Conservation (phyloP, 1,284 basidiomycete genomes). For the Tranzscheliella williamsii region DNA sequence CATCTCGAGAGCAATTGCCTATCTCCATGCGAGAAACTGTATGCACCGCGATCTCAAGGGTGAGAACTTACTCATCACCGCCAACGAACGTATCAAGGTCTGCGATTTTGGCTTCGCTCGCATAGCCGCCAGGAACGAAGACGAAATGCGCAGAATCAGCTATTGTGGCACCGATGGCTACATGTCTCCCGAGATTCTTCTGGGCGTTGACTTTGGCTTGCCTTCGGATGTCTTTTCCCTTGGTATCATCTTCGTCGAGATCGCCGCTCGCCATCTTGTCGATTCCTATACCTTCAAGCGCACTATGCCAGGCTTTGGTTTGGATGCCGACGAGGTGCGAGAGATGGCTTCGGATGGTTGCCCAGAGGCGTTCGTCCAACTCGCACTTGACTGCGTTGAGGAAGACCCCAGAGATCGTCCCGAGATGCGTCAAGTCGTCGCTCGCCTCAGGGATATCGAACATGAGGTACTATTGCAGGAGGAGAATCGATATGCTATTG, state of each 20-base stretch:
- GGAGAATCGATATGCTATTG: constrained; percentile 67
- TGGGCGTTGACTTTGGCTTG: constrained; percentile 86
- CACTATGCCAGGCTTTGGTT: constrained; percentile 66
- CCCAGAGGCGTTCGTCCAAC: constrained; percentile 75
- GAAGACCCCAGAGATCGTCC: constrained; percentile 75
- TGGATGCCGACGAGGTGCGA: constrained; percentile 77
- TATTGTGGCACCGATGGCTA: constrained; percentile 87
- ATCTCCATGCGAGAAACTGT: constrained; percentile 84
- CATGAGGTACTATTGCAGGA: constrained; percentile 65
- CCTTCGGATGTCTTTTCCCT: constrained; percentile 92
- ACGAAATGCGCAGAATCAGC: constrained; percentile 86
- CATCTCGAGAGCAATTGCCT: constrained; percentile 89
- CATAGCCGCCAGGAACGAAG: constrained; percentile 85
- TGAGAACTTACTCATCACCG: constrained; percentile 91
- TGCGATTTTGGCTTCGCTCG: constrained; percentile 92
- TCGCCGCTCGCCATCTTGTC: constrained; percentile 79
- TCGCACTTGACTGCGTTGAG: constrained; percentile 77
- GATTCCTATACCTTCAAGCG: constrained; percentile 65
- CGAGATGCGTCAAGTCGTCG: constrained; percentile 75
- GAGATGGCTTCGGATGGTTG: constrained; percentile 74
- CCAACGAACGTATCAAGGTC: constrained; percentile 90
- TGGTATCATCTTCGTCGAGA: constrained; percentile 92
- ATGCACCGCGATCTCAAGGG: constrained; percentile 84
- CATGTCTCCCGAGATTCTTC: constrained; percentile 81
- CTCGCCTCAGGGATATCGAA: constrained; percentile 76